Evolutionary conservation across 805 yeast genomes (phyloP).

Genomic region (Kregervanrija pseudodelftensis): DNA sequence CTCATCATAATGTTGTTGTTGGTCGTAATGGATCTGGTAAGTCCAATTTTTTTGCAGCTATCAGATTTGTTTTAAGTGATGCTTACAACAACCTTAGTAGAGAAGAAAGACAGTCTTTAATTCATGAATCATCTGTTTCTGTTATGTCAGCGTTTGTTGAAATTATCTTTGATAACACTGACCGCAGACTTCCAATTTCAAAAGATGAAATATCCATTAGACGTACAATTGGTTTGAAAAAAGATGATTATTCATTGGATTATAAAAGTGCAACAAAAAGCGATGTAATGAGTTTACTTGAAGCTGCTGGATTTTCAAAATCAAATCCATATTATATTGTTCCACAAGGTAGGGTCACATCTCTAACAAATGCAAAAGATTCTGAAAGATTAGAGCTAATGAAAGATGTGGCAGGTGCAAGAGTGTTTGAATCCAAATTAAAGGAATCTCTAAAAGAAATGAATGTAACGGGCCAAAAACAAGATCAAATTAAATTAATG

Average conservation of each 20-base stretch:
- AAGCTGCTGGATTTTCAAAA: constrained; percentile 86
- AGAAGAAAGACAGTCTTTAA: constrained; percentile 79
- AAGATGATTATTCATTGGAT: constrained; percentile 85
- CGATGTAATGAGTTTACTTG: constrained; percentile 75
- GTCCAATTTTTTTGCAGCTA: constrained; percentile 91
- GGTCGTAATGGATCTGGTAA: constrained; percentile 97
- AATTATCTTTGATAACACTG: constrained; percentile 75
- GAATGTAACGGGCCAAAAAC: constrained; percentile 61
- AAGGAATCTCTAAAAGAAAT: constrained; percentile 76
- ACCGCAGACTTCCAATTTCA: constrained; percentile 63
- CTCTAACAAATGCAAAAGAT: constrained; percentile 84
- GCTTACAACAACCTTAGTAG: constrained; percentile 78
- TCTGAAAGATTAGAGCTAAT: constrained; percentile 68
- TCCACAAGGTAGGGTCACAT: constrained; percentile 90
- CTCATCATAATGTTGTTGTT: constrained; percentile 77
- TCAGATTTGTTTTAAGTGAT: constrained; percentile 85
- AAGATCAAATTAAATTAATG: constrained; percentile 68
- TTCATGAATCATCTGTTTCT: constrained; percentile 86
- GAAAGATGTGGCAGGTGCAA: constrained; percentile 94
- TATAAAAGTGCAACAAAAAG: constrained; percentile 70
- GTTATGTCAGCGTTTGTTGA: constrained; percentile 93
- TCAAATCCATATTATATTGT: constrained; percentile 93
- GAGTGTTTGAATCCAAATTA: constrained; percentile 76
- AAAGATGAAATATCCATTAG: constrained; percentile 66
- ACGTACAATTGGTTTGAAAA: constrained; percentile 88